These are phyloP conservation scores for Suillus bovinus DNA, from an alignment of 768 basidiomycete genomes.

Conservation along the genomic window DNA sequence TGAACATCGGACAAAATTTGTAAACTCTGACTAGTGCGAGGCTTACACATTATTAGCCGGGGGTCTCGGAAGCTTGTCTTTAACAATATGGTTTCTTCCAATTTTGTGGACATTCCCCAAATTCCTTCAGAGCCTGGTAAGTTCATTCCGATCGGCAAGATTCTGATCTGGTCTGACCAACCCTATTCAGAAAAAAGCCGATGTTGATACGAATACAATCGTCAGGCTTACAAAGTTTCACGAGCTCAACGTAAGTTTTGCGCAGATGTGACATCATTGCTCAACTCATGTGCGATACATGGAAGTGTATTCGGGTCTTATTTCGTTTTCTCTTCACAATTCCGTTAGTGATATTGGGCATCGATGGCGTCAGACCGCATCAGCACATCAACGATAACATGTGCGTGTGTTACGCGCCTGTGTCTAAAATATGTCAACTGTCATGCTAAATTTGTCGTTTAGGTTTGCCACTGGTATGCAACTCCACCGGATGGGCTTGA, in stretches of 20 bases:
- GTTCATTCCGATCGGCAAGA: constrained; percentile 20
- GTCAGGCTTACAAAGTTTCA: constrained; percentile 78
- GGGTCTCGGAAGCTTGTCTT: constrained; percentile 61
- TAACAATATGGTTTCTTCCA: constrained; percentile 77
- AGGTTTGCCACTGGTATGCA: constrained; percentile 26
- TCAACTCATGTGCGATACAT: constrained; percentile 1
- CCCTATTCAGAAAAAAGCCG: constrained; percentile 49
- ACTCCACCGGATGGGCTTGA: neutral
- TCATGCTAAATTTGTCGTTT: neutral
- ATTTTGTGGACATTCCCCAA: constrained; percentile 71
- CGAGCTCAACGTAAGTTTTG: constrained; percentile 69
- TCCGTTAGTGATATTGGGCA: constrained; percentile 63
- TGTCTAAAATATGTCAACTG: neutral
- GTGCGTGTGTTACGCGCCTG: constrained; percentile 28
- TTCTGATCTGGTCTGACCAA: neutral
- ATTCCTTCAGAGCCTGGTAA: constrained; percentile 62
- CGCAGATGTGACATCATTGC: neutral
- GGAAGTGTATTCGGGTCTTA: constrained; percentile 64
- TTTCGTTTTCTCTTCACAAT: constrained; percentile 75
- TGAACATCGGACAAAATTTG: constrained; percentile 7
- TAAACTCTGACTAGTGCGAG: constrained; percentile 50
- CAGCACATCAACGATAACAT: constrained; percentile 64
- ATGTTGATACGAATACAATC: constrained; percentile 64
- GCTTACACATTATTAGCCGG: constrained; percentile 71
- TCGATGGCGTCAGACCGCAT: constrained; percentile 67